phyloP scores from a whole-genome alignment of 495 filamentous ascomycete species.

The Echria macrotheca region DNA sequence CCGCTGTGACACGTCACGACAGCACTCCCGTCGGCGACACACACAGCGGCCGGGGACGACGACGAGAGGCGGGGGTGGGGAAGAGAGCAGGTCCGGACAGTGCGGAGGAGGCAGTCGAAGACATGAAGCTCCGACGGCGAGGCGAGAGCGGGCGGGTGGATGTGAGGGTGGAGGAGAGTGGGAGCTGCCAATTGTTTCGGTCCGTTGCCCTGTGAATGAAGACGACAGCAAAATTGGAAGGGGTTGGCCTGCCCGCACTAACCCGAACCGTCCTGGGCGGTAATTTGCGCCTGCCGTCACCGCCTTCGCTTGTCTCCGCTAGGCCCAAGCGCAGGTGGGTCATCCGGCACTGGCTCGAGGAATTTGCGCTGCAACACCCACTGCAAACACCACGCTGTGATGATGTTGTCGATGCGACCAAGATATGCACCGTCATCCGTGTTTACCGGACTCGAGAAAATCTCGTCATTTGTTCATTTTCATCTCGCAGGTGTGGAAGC shows the following conservation, averaged over 20 bases:
- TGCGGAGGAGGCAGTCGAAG: not conserved
- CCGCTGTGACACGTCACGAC: not conserved
- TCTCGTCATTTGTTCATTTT: no score
- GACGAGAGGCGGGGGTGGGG: not conserved
- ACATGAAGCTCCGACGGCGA: constrained; percentile 6
- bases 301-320: constrained; percentile 7
- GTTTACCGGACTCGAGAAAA: no score
- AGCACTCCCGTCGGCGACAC: not conserved
- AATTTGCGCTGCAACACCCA: no score
- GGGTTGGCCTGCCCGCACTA: constrained; percentile 26
- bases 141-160: not conserved
- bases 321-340: no score
- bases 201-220: constrained; percentile 28
- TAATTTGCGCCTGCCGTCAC: constrained; percentile 10
- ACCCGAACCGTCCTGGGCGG: constrained; percentile 6
- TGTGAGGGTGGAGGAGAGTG: not conserved
- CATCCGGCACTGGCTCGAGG: no score
- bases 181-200: constrained; percentile 7
- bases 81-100: not conserved
- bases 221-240: constrained; percentile 19
- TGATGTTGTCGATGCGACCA: no score
- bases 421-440: no score
- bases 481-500: no score
- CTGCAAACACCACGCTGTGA: no score
- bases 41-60: not conserved